These are phyloP conservation scores for Solanum ossicruentum DNA, from an alignment of 257 asterid species.

Conservation along the genomic window DNA sequence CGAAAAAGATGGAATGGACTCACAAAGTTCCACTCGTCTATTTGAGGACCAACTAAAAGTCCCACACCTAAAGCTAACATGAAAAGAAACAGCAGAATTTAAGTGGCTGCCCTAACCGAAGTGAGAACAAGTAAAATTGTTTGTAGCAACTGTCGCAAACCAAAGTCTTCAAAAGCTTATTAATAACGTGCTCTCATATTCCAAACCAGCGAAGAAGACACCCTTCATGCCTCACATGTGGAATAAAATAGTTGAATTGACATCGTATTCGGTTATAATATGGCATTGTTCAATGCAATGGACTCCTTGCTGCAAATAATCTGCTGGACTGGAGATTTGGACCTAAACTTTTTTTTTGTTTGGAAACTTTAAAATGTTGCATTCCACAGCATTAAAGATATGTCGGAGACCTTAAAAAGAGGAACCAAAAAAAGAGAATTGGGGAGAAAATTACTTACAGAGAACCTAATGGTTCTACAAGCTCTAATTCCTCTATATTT, in stretches of 20 bases:
- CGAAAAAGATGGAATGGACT: neutral
- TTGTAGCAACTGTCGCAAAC: neutral
- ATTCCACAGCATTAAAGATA: too few relatives aligned
- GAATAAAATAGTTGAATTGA: neutral
- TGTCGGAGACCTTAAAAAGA: too few relatives aligned
- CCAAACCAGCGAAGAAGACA: neutral
- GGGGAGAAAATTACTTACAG: too few relatives aligned
- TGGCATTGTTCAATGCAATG: neutral
- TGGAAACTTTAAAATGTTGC: too few relatives aligned
- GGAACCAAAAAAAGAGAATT: too few relatives aligned
- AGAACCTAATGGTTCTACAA: too few relatives aligned
- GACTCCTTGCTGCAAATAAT: neutral
- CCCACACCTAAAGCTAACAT: neutral
- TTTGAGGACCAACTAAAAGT: neutral
- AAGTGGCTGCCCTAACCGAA: neutral
- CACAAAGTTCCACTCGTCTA: neutral
- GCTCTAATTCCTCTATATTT: too few relatives aligned
- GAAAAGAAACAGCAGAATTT: neutral
- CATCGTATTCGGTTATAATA: neutral
- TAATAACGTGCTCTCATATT: neutral
- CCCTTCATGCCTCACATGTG: neutral
- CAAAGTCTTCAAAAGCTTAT: neutral
- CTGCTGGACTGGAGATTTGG: neutral
- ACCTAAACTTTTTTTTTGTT: too few relatives aligned
- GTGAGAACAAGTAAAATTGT: neutral